Base-by-base conservation (phyloP, 352 stramenopile species). In the Phytopythium cucurbitacearum region DNA sequence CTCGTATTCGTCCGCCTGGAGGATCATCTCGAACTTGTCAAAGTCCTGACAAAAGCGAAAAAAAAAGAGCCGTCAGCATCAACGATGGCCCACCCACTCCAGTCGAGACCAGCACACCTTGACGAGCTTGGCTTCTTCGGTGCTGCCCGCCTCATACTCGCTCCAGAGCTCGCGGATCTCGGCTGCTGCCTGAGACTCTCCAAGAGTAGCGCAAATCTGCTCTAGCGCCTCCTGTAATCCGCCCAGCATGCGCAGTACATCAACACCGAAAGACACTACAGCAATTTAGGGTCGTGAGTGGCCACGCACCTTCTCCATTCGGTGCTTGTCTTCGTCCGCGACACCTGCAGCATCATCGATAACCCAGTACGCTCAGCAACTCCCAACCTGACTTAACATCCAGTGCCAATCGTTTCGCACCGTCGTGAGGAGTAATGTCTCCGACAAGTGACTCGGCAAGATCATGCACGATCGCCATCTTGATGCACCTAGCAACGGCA, bases 11-110 rank as follows among this genome's bases (percentile, higher is more conserved):
- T 97, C 74, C 8, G 92, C 92, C 61, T 98, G 92, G 48, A 98
- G 63, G 43, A 97, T 96, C 90, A 98, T 98, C 66, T 98, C 92
- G 53, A 98, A 93, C 66, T 97, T 97, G 65, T 98, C 92, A 69
- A 98, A 94, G 64, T 98, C 92, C 69, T 87, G 42, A 5, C 34
- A 2, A 9, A 9, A 5, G 51, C 7, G 34, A 60, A 3, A 21
- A 38, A 59, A 9, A 55, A 40, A 40, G 28, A 50, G 16, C 50
- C 4, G 41, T 68, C 11, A 57, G 37, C 21, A 50, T n/a, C 13
- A 51, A 21, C 8, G n/a, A 60, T 5, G 15, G 13, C 8, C 4
- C 21, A 13, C 4, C 4, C 32, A 51, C 16, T 40, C 21, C 39
- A 36, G 35, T 34, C 11, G 16, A 11, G 39, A 42, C 28, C 11